Conservation (phyloP, 257 asterid genomes). For the Fraxinus quadrangulata region DNA sequence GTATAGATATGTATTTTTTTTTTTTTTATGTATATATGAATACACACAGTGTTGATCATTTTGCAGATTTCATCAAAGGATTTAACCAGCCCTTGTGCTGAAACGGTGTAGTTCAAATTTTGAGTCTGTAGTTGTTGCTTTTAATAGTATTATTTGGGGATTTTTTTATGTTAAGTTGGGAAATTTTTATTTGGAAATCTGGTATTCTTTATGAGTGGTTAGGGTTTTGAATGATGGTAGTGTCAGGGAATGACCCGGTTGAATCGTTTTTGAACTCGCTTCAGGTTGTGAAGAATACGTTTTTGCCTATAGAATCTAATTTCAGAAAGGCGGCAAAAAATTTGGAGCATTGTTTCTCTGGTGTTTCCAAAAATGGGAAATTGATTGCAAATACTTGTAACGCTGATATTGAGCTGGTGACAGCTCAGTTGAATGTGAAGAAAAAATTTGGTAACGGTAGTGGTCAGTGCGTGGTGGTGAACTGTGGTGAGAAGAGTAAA, state of each 20-base stretch:
- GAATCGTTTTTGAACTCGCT: constrained; percentile 83
- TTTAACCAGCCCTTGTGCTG: constrained; percentile 18
- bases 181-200: constrained; percentile 24
- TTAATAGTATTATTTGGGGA: not conserved
- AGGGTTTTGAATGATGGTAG: constrained; percentile 68
- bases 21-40: not conserved
- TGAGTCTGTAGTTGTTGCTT: not conserved
- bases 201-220: constrained; percentile 39
- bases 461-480: constrained; percentile 32
- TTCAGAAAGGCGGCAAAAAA: constrained; percentile 71
- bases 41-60: constrained; percentile 20
- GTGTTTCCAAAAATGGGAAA: constrained; percentile 41
- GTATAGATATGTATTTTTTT: constrained; percentile 2
- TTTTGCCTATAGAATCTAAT: constrained; percentile 76
- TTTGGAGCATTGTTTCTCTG: constrained; percentile 76
- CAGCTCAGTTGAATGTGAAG: constrained; percentile 44
- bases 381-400: constrained; percentile 27
- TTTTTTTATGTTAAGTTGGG: not conserved
- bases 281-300: constrained; percentile 65
- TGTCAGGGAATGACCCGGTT: constrained; percentile 68
- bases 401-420: constrained; percentile 28
- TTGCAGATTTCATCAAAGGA: constrained; percentile 15
- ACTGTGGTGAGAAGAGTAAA: constrained; percentile 47
- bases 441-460: constrained; percentile 30
- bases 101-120: constrained; percentile 19